A percentile compares a stretch with the other conserved stretches of the same genome.
Evolutionary conservation across 306 rosid species (phyloP).

Genomic region (Sophora flavescens): DNA sequence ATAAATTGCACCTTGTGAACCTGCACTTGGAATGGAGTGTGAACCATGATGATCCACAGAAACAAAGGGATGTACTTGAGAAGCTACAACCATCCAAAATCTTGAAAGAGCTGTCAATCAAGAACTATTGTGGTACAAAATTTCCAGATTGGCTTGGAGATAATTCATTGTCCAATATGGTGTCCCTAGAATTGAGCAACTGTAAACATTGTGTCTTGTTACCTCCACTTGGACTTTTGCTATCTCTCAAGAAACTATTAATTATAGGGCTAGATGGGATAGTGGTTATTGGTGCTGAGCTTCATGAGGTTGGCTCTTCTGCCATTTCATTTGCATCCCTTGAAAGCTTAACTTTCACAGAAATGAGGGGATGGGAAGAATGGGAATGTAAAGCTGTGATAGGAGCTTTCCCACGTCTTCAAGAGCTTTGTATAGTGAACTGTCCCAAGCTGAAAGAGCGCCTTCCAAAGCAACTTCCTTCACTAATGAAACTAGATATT

Average conservation of each 20-base stretch:
- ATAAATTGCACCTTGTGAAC: not conserved
- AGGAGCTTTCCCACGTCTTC: conserved; percentile 32
- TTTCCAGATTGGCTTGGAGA: conserved; percentile 47
- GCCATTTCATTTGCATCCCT: not conserved
- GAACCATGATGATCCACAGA: not conserved
- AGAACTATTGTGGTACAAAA: conserved; percentile 10
- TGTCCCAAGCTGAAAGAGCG: conserved; percentile 25
- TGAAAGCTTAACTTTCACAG: not conserved
- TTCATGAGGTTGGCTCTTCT: not conserved
- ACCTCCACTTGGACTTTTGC: conserved; percentile 36
- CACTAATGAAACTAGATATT: not conserved
- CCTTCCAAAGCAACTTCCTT: conserved; percentile 25
- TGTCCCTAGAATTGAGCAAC: not conserved
- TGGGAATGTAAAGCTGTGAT: conserved; percentile 11
- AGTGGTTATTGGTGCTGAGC: conserved; percentile 7
- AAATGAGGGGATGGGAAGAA: conserved; percentile 19
- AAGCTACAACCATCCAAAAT: conserved; percentile 35
- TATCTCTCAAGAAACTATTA: not conserved
- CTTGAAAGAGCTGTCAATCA: not conserved
- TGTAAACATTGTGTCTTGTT: conserved; percentile 16
- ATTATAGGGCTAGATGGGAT: not conserved
- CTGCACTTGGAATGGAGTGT: conserved; percentile 33
- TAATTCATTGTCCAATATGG: conserved; percentile 34
- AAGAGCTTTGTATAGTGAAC: not conserved
- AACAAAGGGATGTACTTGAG: conserved; percentile 40